Conservation (phyloP, 768 basidiomycete species). For the Leccinum disarticulatum region DNA sequence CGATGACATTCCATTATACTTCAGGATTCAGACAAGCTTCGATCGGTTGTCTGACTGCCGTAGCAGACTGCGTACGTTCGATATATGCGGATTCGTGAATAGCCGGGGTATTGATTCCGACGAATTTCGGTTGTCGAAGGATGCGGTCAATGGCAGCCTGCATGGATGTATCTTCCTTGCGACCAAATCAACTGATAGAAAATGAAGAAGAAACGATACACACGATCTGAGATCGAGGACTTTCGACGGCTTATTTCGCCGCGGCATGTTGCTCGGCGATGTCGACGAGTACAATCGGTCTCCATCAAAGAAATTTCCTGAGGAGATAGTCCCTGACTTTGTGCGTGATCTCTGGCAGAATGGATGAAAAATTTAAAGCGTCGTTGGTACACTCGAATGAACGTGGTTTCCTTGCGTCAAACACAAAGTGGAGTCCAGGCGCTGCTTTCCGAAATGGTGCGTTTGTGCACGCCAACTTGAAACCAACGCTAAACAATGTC, state of each 20-base stretch:
- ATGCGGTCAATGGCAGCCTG: conserved; percentile 32
- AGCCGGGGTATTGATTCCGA: conserved; percentile 16
- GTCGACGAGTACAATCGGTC: conserved; percentile 6
- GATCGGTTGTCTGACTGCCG: background rate
- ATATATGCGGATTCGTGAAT: background rate
- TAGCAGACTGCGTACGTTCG: background rate
- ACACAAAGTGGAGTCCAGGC: conserved; percentile 48
- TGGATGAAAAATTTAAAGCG: conserved; percentile 5
- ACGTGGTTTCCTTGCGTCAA: conserved; percentile 10
- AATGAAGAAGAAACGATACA: conserved; percentile 8
- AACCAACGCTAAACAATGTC: conserved; percentile 39
- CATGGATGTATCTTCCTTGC: conserved; percentile 25
- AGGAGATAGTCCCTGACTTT: background rate
- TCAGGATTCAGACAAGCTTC: background rate
- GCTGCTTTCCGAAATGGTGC: conserved; percentile 60
- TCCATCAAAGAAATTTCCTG: background rate
- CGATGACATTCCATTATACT: conserved; percentile 13
- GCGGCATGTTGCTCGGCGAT: conserved; percentile 5
- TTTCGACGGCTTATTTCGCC: conserved; percentile 20
- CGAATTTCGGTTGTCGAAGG: conserved; percentile 24
- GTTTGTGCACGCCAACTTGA: conserved; percentile 47
- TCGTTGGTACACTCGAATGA: background rate
- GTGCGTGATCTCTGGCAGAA: conserved; percentile 19
- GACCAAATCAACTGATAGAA: conserved; percentile 4
- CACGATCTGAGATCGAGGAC: conserved; percentile 28